phyloP scores from a whole-genome alignment of 805 yeast species.

The Candida odintsovae region DNA sequence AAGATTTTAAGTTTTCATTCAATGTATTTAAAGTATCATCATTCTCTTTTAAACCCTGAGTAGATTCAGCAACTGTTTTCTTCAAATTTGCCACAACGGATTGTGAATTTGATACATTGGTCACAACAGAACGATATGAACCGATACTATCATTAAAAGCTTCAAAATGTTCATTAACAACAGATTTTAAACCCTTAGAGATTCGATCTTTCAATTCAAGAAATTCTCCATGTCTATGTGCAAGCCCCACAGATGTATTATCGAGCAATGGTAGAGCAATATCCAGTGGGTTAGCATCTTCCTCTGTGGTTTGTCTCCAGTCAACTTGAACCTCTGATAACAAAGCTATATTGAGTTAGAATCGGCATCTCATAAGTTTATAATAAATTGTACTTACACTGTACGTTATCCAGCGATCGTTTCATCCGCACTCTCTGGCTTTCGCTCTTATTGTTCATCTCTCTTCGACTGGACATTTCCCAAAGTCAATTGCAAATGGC shows the following conservation, averaged over 20 bases:
- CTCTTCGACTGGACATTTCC: too few species aligned
- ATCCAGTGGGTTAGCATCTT: conserved; percentile 75
- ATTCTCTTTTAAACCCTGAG: conserved; percentile 2
- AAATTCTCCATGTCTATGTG: conserved; percentile 67
- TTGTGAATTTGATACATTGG: conserved; percentile 62
- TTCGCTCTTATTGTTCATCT: not conserved
- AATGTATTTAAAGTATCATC: conserved; percentile 28
- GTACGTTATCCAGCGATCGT: conserved; percentile 6
- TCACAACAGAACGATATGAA: conserved; percentile 67
- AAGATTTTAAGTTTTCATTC: conserved; percentile 54
- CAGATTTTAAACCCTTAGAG: conserved; percentile 50
- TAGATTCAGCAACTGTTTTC: conserved; percentile 30
- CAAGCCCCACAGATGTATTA: conserved; percentile 86
- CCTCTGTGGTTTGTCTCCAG: conserved; percentile 45
- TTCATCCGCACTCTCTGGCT: conserved; percentile 2
- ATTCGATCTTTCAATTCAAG: conserved; percentile 51
- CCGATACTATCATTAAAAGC: conserved; percentile 84
- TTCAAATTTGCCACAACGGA: conserved; percentile 44
- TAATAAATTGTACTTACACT: conserved; percentile 1
- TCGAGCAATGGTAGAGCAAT: conserved; percentile 79
- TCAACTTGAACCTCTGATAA: conserved; percentile 31
- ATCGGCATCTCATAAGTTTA: too few species aligned
- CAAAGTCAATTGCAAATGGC: too few species aligned
- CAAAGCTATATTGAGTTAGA: conserved; percentile 5
- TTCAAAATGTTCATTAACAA: conserved; percentile 78